These are phyloP conservation scores for Aspergillus ustus DNA, from an alignment of 2,329 filamentous ascomycete genomes.

Conservation along the genomic window DNA sequence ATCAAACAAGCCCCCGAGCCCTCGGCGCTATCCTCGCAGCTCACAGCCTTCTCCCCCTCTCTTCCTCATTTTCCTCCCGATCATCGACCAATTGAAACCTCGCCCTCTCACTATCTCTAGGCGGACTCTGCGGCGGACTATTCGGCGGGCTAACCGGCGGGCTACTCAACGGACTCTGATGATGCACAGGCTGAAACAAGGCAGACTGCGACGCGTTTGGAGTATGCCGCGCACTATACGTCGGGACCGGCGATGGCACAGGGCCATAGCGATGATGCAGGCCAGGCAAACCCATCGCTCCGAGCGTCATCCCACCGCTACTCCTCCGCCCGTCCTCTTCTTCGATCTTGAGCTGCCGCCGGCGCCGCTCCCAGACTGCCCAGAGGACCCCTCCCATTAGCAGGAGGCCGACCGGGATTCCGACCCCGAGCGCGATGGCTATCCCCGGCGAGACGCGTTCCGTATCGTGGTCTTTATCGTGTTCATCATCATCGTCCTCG, in stretches of 20 bases:
- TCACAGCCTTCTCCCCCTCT: too few relatives aligned
- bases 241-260: not conserved
- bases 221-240: not conserved
- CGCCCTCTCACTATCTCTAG: not conserved
- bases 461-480: not conserved
- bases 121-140: not conserved
- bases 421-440: constrained; percentile 16
- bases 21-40: too few relatives aligned
- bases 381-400: constrained; percentile 4
- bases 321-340: not conserved
- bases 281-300: not conserved
- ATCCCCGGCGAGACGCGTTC: constrained; percentile 7
- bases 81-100: not conserved
- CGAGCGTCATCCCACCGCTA: not conserved
- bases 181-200: not conserved
- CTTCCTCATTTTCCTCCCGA: not conserved
- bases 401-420: constrained; percentile 18
- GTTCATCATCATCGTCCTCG: not conserved
- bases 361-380: constrained; percentile 15
- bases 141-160: not conserved
- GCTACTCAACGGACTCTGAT: not conserved
- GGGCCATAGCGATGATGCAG: constrained; percentile 15
- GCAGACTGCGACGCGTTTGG: not conserved
- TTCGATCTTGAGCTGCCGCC: constrained; percentile 1
- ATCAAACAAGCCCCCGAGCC: too few relatives aligned